These are phyloP conservation scores for Mesostigma viride DNA, from an alignment of 139 green algal species.

Conservation along the genomic window DNA sequence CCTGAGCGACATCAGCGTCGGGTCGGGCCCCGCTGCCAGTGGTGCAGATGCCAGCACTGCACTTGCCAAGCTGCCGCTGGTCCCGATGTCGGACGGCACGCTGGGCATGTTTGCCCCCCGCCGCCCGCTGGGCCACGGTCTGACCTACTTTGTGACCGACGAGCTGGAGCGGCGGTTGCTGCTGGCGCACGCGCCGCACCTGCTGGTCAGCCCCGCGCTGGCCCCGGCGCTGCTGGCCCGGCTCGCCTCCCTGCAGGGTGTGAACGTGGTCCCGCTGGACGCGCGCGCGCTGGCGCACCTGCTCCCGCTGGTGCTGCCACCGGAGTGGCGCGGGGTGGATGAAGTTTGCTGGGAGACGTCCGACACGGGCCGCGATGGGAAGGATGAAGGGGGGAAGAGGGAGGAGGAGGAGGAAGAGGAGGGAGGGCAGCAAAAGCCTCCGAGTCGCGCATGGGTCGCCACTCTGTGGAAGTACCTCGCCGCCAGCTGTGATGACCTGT, in stretches of 20 bases:
- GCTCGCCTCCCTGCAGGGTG: constrained; percentile 18
- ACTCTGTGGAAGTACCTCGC: constrained; percentile 30
- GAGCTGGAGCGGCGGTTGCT: constrained; percentile 13
- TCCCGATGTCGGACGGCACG: constrained; percentile 40
- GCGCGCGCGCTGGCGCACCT: no score
- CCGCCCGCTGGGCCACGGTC: not conserved
- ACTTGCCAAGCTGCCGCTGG: constrained; percentile 46
- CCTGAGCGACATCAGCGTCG: constrained; percentile 49
- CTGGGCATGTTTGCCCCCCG: constrained; percentile 26
- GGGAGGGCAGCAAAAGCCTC: constrained; percentile 15
- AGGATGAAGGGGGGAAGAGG: not conserved
- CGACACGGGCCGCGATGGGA: no score
- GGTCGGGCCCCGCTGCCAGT: no score
- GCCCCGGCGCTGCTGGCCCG: constrained; percentile 7
- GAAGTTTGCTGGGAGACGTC: constrained; percentile 25
- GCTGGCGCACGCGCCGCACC: not conserved
- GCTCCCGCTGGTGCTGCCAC: constrained; percentile 42
- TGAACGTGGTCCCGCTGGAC: constrained; percentile 30
- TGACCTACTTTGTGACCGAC: not conserved
- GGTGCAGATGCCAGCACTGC: constrained; percentile 5
- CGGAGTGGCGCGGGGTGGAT: constrained; percentile 29
- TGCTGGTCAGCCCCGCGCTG: constrained; percentile 2
- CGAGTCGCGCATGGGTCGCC: constrained; percentile 13
- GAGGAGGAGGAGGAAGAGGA: not conserved
- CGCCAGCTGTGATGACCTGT: not conserved